A percentile compares a stretch with the other conserved stretches of the same genome.
phyloP scores from a whole-genome alignment of 768 basidiomycete species.

The Kwoniella dendrophila region DNA sequence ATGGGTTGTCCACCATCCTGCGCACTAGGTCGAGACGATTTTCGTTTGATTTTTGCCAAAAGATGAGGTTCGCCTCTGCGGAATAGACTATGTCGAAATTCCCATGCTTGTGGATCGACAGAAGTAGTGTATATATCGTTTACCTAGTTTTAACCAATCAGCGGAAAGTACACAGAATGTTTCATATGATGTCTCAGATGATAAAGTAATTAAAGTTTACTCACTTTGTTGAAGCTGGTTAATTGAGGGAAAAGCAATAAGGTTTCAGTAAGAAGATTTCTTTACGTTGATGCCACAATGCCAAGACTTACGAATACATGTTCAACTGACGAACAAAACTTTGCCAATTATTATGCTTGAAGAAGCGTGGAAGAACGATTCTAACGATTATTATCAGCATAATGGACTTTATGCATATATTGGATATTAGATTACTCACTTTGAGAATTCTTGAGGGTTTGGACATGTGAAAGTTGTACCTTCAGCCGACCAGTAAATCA shows the following conservation, averaged over 20 bases:
- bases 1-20: slow-evolving; percentile 19
- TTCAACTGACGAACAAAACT: slow-evolving; percentile 91
- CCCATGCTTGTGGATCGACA: slow-evolving; percentile 51
- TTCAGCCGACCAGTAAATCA: slow-evolving; percentile 51
- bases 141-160: slow-evolving; percentile 38
- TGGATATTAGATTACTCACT: slow-evolving; percentile 39
- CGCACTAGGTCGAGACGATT: slow-evolving; percentile 36
- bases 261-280: not conserved
- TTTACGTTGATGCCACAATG: not conserved
- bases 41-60: slow-evolving; percentile 52
- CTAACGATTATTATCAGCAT: slow-evolving; percentile 17
- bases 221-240: slow-evolving; percentile 46
- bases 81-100: slow-evolving; percentile 55
- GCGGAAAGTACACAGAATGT: not conserved
- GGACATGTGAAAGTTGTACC: slow-evolving; percentile 53
- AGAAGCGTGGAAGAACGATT: slow-evolving; percentile 78
- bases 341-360: slow-evolving; percentile 95
- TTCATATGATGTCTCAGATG: no score
- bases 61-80: slow-evolving; percentile 53
- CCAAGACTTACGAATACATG: slow-evolving; percentile 74
- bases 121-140: slow-evolving; percentile 52
- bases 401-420: not conserved
- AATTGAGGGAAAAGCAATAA: slow-evolving; percentile 7
- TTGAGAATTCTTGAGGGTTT: slow-evolving; percentile 54
- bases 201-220: slow-evolving; percentile 1